Conservation (phyloP, 2,329 filamentous ascomycete species). For the Madurella fahalii region DNA sequence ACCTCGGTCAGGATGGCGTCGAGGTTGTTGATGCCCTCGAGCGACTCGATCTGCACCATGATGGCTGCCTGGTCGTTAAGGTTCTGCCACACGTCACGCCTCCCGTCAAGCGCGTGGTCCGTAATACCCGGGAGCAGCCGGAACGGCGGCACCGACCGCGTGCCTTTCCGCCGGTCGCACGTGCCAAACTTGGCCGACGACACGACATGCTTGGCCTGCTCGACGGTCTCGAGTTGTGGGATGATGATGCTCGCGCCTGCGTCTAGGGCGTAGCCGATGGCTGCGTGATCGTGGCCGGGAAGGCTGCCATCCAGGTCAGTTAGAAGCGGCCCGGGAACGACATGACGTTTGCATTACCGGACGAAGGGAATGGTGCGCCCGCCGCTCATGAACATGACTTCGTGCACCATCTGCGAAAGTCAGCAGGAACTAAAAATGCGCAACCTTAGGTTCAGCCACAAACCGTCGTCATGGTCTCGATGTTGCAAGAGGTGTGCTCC, state of each 20-base stretch:
- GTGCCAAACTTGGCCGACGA: constrained; percentile 43
- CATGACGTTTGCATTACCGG: constrained; percentile 27
- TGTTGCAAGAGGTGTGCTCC: constrained; percentile 43
- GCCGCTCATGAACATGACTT: constrained; percentile 43
- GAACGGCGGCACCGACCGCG: constrained; percentile 44
- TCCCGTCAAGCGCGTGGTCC: constrained; percentile 33
- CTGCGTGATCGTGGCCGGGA: constrained; percentile 44
- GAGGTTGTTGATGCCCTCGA: constrained; percentile 43
- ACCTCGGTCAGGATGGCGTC: constrained; percentile 45
- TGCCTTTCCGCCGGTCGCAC: constrained; percentile 27
- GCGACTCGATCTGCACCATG: constrained; percentile 45
- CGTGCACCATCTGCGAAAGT: constrained; percentile 39
- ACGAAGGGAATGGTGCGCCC: constrained; percentile 44
- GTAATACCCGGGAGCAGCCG: constrained; percentile 39
- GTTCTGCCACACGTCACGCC: constrained; percentile 35
- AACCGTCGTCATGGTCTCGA: constrained; percentile 47
- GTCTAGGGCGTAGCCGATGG: constrained; percentile 45
- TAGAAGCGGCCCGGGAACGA: not conserved
- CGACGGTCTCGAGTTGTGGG: constrained; percentile 46
- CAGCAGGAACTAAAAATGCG: not conserved
- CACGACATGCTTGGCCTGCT: constrained; percentile 40
- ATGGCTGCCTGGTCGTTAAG: constrained; percentile 45
- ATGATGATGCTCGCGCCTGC: constrained; percentile 46
- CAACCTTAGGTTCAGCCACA: not conserved
- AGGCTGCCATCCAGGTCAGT: constrained; percentile 23